Base-by-base conservation (phyloP, 176 grass and related monocot species). In the Saccharum officinarum region DNA sequence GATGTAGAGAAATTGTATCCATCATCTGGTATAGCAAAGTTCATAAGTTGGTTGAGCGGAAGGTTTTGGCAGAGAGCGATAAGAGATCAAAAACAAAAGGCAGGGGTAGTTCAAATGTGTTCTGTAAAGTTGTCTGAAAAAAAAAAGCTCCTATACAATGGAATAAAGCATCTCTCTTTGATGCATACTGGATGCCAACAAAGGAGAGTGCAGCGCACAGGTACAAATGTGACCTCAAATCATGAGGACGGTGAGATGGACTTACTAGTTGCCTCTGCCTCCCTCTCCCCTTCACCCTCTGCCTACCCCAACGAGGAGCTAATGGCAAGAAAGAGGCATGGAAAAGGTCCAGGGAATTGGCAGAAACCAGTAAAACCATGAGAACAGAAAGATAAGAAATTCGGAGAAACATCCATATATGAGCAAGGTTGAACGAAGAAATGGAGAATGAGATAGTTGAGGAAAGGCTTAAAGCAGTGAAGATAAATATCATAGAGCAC, bases 1-100 rank as follows among this genome's bases (percentile, higher is more conserved):
- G 70, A 67, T 4, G 11, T 70, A 31, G 38, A 52, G 15, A 52
- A 70, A 4, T 38, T 78, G 13, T 8, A 49, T 77, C 16, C 30
- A n/a, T 15, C 77, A 15, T 38, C 25, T 6, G 15, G 77, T 62
- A 38, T 34, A 44, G 10, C n/a, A 0, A 30, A 23, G 33, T 90
- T 86, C 74, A 42, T 72, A 77, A 54, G 60, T 37, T 87, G 84
- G 60, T 82, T 37, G 23, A 50, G 55, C 33, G 18, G n/a, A 22
- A 89, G 46, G 60, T 82, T 37, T 46, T 52, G 15, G 5, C 13
- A 36, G 13, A 83, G 34, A 61, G n/a, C 28, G 3, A 30, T 40
- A 78, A 83, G 39, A 66, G 64, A 23, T 23, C 12, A 9, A 10
- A 10, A n/a, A 17, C 15, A 39, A 67, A 79, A 77, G 9, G 9